Conservation (phyloP, 164 flowering plant species). For the Magnolia officinalis region DNA sequence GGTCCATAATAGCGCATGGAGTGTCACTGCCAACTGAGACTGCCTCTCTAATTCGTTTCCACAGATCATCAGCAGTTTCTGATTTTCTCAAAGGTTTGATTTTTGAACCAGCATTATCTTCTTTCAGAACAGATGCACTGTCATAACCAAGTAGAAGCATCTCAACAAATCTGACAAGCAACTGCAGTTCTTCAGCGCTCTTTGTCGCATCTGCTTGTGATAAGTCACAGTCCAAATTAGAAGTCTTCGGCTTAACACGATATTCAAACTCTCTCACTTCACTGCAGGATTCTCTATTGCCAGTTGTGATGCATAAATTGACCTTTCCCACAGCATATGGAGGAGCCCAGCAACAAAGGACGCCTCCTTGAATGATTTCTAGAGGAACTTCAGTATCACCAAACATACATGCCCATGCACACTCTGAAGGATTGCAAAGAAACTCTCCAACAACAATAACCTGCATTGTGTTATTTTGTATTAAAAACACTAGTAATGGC, state of each 20-base stretch:
- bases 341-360: constrained; percentile 78
- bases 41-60: constrained; percentile 56
- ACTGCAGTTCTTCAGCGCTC: constrained; percentile 59
- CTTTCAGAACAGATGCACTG: constrained; percentile 26
- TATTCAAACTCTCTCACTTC: constrained; percentile 92
- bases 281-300: constrained; percentile 81
- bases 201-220: constrained; percentile 30
- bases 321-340: constrained; percentile 66
- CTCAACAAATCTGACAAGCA: constrained; percentile 67
- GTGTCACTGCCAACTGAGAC: constrained; percentile 54
- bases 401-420: constrained; percentile 82
- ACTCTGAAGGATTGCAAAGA: constrained; percentile 68
- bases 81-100: constrained; percentile 20
- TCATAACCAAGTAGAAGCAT: constrained; percentile 50
- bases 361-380: constrained; percentile 76
- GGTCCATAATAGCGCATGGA: constrained; percentile 42
- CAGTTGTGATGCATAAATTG: constrained; percentile 67
- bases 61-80: constrained; percentile 48
- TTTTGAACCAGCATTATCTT: constrained; percentile 23
- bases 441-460: constrained; percentile 84
- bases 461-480: constrained; percentile 42
- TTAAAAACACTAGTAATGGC: constrained; percentile 3
- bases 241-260: constrained; percentile 31
- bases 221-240: constrained; percentile 16
- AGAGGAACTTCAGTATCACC: constrained; percentile 85